Evolutionary conservation across 2,329 filamentous ascomycete species (phyloP).

Genomic region (Cadophora sp.): DNA sequence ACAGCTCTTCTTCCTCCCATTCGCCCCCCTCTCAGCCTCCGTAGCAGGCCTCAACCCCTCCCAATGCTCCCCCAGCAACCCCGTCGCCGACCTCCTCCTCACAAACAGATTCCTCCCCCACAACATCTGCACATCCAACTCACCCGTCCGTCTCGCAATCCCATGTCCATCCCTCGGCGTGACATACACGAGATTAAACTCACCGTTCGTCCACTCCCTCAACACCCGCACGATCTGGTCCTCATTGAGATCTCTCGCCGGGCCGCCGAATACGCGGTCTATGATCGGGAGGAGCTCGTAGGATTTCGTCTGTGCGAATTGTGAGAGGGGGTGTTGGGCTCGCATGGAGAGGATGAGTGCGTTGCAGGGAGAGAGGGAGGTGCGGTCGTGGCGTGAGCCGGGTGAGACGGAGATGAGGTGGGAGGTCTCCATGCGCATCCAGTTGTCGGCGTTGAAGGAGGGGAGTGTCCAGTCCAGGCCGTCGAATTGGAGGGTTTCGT

Average conservation of each 20-base stretch:
- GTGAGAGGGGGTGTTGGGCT: background rate
- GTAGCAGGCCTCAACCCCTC: background rate
- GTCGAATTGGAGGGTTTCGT: background rate
- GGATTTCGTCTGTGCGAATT: background rate
- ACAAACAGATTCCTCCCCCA: background rate
- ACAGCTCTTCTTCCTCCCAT: background rate
- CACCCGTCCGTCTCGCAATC: background rate
- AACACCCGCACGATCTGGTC: background rate
- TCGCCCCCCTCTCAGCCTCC: background rate
- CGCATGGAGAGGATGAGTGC: background rate
- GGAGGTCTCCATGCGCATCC: slow-evolving; percentile 1
- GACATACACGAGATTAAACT: background rate
- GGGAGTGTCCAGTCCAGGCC: background rate
- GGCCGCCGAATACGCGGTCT: background rate
- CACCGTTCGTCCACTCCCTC: background rate
- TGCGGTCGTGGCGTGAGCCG: background rate
- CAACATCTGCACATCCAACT: background rate
- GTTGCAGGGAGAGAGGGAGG: background rate
- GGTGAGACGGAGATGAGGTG: background rate
- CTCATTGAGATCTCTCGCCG: background rate
- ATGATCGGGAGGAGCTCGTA: background rate
- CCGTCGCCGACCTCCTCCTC: background rate
- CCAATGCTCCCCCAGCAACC: background rate
- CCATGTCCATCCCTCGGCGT: background rate
- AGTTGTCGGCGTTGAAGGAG: background rate